A percentile compares a stretch with the other conserved stretches of the same genome.
phyloP scores from a whole-genome alignment of 306 rosid genomes.

The Fagus sylvatica region DNA sequence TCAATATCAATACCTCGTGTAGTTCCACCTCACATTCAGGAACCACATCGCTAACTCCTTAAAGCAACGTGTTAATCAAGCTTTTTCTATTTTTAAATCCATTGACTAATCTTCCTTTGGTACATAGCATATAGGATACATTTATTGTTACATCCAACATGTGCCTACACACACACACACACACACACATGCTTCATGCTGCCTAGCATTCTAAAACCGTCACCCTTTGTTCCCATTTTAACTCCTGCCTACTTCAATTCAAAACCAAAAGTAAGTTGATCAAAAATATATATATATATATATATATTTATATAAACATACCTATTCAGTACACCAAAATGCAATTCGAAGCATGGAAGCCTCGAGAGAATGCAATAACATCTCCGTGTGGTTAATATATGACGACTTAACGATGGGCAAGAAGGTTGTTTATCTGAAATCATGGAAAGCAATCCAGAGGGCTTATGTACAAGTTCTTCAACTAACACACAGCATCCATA shows the following conservation, averaged over 20 bases:
- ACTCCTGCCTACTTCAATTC: not conserved
- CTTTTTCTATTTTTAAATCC: no score
- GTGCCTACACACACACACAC: no score
- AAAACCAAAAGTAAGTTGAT: not conserved
- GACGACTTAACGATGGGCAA: constrained; percentile 68
- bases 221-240: no score
- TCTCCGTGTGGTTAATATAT: constrained; percentile 78
- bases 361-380: constrained; percentile 97
- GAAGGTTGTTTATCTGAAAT: constrained; percentile 59
- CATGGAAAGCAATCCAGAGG: constrained; percentile 81
- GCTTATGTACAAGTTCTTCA: constrained; percentile 91
- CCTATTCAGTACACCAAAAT: constrained; percentile 93
- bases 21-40: no score
- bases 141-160: no score
- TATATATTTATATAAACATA: constrained; percentile 28
- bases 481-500: constrained; percentile 96
- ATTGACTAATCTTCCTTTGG: no score
- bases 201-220: no score
- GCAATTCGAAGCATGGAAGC: constrained; percentile 88
- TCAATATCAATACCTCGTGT: no score
- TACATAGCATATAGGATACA: no score
- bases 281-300: constrained; percentile 5
- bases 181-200: no score
- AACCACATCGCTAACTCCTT: no score
- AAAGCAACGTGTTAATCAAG: no score